A percentile compares a stretch with the other conserved stretches of the same genome.
phyloP scores from a whole-genome alignment of 805 yeast species.

The Candida maesae region DNA sequence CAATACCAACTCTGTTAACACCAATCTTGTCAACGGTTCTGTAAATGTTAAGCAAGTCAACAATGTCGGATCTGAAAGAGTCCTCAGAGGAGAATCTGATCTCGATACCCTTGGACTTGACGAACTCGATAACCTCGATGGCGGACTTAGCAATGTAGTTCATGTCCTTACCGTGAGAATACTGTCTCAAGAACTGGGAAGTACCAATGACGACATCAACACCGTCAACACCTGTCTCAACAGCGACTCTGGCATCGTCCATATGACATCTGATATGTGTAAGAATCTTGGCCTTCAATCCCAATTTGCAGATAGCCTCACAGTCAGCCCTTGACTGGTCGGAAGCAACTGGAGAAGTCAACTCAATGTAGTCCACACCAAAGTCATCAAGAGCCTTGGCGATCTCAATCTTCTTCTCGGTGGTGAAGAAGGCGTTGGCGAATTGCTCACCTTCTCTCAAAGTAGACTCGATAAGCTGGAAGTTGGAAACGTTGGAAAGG shows the following conservation, averaged over 20 bases:
- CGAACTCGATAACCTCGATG: slow-evolving; percentile 94
- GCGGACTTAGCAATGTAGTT: slow-evolving; percentile 94
- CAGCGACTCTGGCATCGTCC: slow-evolving; percentile 98
- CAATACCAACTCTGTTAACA: slow-evolving; percentile 98
- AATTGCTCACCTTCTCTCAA: slow-evolving; percentile 98
- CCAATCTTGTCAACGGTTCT: slow-evolving; percentile 96
- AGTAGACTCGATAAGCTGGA: slow-evolving; percentile 92
- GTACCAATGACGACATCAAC: slow-evolving; percentile 98
- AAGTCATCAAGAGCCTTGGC: slow-evolving; percentile 97
- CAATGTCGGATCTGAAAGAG: slow-evolving; percentile 94
- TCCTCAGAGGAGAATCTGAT: slow-evolving; percentile 96
- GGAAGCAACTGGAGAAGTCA: slow-evolving; percentile 96
- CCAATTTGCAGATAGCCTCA: slow-evolving; percentile 97
- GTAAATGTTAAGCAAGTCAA: slow-evolving; percentile 90
- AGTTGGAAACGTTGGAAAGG: slow-evolving; percentile 81
- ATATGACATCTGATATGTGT: slow-evolving; percentile 98
- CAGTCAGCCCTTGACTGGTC: slow-evolving; percentile 92
- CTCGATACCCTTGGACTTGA: slow-evolving; percentile 94
- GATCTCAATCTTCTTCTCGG: slow-evolving; percentile 93
- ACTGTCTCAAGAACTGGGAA: slow-evolving; percentile 89
- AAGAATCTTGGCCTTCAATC: slow-evolving; percentile 89
- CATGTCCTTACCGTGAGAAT: slow-evolving; percentile 98
- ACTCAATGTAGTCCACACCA: slow-evolving; percentile 96
- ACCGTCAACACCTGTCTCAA: slow-evolving; percentile 98
- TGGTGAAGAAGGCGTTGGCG: slow-evolving; percentile 92